Base-by-base conservation (phyloP, 306 rosid species). In the Myrica gale region DNA sequence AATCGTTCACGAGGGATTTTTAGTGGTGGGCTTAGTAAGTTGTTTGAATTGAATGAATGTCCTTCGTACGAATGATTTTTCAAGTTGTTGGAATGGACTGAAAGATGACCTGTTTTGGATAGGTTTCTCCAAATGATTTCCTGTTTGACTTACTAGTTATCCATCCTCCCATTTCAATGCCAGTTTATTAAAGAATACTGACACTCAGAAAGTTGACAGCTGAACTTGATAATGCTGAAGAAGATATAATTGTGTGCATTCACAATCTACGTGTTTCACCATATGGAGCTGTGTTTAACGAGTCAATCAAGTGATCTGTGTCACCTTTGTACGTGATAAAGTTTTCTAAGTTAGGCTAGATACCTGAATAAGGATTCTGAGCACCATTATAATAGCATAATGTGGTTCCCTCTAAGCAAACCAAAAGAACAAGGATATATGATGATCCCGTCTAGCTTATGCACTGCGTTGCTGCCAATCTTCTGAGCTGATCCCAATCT, bases 1-100 rank as follows among this genome's bases (percentile, higher is more conserved):
- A 26, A 26, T 32, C 37, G 37, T 2, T 11, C 26, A 52, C 2
- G 43, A 12, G 42, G 74, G 72, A 39, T 66, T 55, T 46, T 21
- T 46, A 52, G 79, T 56, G 75, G 68, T 72, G 67, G 57, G 23
- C 68, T 47, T 42, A 63, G 56, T 56, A 37, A 46, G 79, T 41
- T 50, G 21, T 57, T 53, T 52, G 1, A 67, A 76, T 5, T 39
- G 80, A 55, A 50, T 71, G 50, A 7, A 47, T 58, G 47, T 76
- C 10, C 32, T 51, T 67, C 74, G 55, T 76, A 9, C 62, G 11
- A 47, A 26, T 21, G 55, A 75, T 23, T 67, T 42, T 21, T 50
- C 9, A 32, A 55, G 71, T 48, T 60, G 53, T 79, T 57, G 21
- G 16, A 43, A 21, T 68, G 72, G 11, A 17, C 51, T 69, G 76